Evolutionary conservation across 208 protist species (phyloP).

Genomic region (Angomonas ambiguus): DNA sequence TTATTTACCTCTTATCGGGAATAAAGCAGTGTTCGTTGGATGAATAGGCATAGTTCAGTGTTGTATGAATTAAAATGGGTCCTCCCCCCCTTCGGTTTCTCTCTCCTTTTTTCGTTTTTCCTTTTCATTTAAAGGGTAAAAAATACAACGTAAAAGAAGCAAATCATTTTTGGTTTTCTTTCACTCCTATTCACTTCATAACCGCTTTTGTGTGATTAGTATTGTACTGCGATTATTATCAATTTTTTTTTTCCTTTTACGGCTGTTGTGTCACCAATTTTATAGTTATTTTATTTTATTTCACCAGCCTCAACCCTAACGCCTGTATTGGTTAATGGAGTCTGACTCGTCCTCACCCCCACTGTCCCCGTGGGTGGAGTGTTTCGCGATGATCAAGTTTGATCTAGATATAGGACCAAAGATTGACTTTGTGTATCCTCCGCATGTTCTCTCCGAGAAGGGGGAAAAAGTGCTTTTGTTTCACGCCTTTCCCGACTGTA

Average conservation of each 20-base stretch:
- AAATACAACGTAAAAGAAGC: neutral
- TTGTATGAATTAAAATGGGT: too few relatives aligned
- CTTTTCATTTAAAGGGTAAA: neutral
- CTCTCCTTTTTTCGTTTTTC: neutral
- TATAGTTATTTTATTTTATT: neutral
- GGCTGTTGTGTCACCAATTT: neutral
- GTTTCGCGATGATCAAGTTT: constrained; percentile 82
- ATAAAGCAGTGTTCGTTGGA: too few relatives aligned
- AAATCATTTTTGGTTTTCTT: constrained; percentile 6
- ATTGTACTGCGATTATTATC: too few relatives aligned
- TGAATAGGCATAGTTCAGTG: too few relatives aligned
- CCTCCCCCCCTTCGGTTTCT: too few relatives aligned
- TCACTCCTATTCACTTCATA: too few relatives aligned
- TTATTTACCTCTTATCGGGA: too few relatives aligned
- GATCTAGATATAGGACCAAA: constrained; percentile 80
- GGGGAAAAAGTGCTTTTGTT: constrained; percentile 42
- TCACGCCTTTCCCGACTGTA: constrained; percentile 81
- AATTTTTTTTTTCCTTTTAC: neutral
- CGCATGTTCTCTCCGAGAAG: constrained; percentile 49
- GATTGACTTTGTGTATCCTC: constrained; percentile 58
- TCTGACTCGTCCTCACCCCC: neutral
- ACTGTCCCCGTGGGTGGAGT: constrained; percentile 62
- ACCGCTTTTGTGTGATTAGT: too few relatives aligned
- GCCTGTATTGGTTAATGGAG: constrained; percentile 3
- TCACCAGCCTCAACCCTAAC: neutral